Evolutionary conservation across 495 filamentous ascomycete genomes (phyloP).

Genomic region (Tuber borchii): DNA sequence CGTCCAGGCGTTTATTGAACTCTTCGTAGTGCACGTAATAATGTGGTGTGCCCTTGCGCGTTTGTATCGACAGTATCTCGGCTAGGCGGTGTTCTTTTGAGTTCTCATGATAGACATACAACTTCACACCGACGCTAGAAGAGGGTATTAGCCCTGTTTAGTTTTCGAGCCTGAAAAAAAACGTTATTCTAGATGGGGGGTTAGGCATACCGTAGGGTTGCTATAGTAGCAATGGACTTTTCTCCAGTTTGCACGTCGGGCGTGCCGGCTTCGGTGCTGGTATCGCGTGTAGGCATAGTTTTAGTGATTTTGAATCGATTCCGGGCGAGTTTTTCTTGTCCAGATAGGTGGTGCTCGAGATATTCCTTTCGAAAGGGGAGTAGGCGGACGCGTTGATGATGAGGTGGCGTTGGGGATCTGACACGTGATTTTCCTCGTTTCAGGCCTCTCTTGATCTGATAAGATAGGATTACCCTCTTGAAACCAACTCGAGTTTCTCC

Average conservation of each 20-base stretch:
- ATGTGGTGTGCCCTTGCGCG: slow-evolving; percentile 71
- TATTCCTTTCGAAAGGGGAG: neutral
- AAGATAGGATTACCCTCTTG: neutral
- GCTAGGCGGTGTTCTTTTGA: slow-evolving; percentile 73
- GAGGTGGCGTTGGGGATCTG: neutral
- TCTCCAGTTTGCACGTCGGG: slow-evolving; percentile 42
- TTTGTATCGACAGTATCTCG: slow-evolving; percentile 83
- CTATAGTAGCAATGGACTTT: slow-evolving; percentile 71
- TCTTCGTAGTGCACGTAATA: slow-evolving; percentile 98
- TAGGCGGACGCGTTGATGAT: neutral
- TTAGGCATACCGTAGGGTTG: slow-evolving; percentile 60
- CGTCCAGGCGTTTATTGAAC: slow-evolving; percentile 98
- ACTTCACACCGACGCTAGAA: slow-evolving; percentile 63
- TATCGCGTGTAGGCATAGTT: slow-evolving; percentile 36
- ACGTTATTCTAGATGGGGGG: neutral
- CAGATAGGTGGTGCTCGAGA: neutral
- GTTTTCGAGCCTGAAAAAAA: neutral
- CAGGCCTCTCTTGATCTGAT: neutral
- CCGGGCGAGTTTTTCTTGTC: neutral
- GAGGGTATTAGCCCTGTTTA: slow-evolving; percentile 43
- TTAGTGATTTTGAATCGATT: neutral
- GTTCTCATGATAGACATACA: slow-evolving; percentile 38
- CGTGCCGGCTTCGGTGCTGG: slow-evolving; percentile 38
- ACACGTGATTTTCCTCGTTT: neutral
- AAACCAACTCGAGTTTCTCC: neutral